A percentile compares a stretch with the other conserved stretches of the same genome.
These are phyloP conservation scores for Pichia eremophila DNA, from an alignment of 805 yeast species.

Conservation along the genomic window DNA sequence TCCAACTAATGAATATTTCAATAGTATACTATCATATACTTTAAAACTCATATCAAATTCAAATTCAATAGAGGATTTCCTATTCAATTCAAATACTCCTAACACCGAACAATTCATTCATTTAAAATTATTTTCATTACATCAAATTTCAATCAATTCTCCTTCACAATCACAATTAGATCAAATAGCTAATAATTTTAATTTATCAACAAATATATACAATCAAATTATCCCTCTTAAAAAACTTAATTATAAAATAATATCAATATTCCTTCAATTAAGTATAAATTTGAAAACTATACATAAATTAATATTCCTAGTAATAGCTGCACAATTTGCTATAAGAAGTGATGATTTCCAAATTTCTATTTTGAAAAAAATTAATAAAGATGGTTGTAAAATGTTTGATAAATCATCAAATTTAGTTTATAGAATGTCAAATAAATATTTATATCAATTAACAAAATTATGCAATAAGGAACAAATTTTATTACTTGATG, in stretches of 20 bases:
- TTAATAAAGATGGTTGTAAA: conserved; percentile 7
- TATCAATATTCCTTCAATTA: background rate
- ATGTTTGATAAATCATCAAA: conserved; percentile 6
- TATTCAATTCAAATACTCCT: background rate
- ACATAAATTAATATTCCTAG: conserved; percentile 7
- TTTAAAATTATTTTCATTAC: background rate
- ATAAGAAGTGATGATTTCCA: conserved; percentile 1
- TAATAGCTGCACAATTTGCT: conserved; percentile 10
- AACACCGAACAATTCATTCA: background rate
- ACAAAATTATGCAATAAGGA: background rate
- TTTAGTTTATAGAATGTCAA: conserved; percentile 10
- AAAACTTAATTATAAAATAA: background rate
- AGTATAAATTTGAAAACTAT: conserved; percentile 8
- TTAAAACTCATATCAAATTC: background rate
- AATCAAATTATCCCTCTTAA: background rate
- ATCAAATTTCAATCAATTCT: background rate
- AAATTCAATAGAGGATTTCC: background rate
- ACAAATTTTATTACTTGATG: background rate
- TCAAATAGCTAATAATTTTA: background rate
- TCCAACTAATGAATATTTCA: background rate
- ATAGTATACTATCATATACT: too few species aligned
- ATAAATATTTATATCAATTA: background rate
- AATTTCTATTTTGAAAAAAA: conserved; percentile 1
- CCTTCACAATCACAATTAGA: background rate
- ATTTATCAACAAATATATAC: background rate